Percentiles rank a stretch among this genome's conserved stretches.
Conservation (phyloP, 345 rosid genomes). For the Boechera stricta region DNA sequence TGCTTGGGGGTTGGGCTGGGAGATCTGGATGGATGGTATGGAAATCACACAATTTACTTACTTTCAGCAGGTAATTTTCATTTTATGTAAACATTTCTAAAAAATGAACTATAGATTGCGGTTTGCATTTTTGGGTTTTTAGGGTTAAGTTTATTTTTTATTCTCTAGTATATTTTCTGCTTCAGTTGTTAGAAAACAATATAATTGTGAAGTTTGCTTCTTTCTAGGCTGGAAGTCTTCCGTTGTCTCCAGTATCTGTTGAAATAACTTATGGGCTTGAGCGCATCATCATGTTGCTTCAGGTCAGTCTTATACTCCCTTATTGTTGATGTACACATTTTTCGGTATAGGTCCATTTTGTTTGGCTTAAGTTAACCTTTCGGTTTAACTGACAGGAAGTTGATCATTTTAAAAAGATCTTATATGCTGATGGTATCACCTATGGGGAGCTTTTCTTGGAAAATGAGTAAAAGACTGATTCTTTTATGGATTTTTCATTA, state of each 20-base stretch:
- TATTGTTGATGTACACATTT: slow-evolving; percentile 26
- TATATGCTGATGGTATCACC: slow-evolving; percentile 91
- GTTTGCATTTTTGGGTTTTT: background rate
- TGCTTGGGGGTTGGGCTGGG: slow-evolving; percentile 99
- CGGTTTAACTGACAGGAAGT: slow-evolving; percentile 65
- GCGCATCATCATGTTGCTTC: slow-evolving; percentile 97
- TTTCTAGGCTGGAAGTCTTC: slow-evolving; percentile 93
- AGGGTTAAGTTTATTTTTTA: background rate
- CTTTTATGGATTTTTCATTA: slow-evolving; percentile 7
- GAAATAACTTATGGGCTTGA: slow-evolving; percentile 98
- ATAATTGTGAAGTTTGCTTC: slow-evolving; percentile 14
- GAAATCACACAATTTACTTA: slow-evolving; percentile 98
- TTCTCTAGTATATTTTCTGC: background rate
- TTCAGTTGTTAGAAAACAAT: background rate
- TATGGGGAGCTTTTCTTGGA: slow-evolving; percentile 96
- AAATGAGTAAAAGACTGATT: slow-evolving; percentile 69
- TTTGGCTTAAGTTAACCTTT: slow-evolving; percentile 44
- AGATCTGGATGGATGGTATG: slow-evolving; percentile 99
- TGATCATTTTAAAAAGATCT: slow-evolving; percentile 96
- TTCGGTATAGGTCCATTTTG: slow-evolving; percentile 17
- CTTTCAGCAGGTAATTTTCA: slow-evolving; percentile 85
- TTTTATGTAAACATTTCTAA: background rate
- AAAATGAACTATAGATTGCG: background rate
- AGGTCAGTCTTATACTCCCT: slow-evolving; percentile 53
- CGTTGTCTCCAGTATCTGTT: slow-evolving; percentile 85